Evolutionary conservation across 106 monocot species (phyloP).

Genomic region (Apostasia ramifera): DNA sequence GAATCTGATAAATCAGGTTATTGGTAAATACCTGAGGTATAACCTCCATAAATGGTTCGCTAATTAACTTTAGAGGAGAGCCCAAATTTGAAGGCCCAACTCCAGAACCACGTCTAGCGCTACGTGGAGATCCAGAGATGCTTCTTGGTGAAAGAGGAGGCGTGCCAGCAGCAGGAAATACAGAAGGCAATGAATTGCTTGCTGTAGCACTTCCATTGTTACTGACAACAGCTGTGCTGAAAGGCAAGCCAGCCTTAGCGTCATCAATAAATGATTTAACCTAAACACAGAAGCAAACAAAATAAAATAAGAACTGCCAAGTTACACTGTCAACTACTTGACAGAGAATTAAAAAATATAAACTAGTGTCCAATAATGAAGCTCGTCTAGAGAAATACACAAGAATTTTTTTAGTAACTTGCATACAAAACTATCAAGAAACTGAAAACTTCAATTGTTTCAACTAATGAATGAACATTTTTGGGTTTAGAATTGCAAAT

Average conservation of each 20-base stretch:
- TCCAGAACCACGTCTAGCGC: conserved; percentile 36
- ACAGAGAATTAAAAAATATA: too few species aligned
- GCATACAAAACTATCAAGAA: too few species aligned
- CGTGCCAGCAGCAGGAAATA: conserved; percentile 86
- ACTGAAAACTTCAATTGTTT: too few species aligned
- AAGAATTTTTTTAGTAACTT: too few species aligned
- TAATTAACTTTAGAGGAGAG: conserved; percentile 75
- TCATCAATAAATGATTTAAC: conserved; percentile 80
- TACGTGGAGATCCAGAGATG: conserved; percentile 74
- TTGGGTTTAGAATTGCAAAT: too few species aligned
- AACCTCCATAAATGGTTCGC: conserved; percentile 63
- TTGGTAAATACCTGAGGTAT: conserved; percentile 71
- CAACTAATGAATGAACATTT: too few species aligned
- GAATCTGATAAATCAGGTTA: neutral
- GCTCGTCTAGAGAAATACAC: too few species aligned
- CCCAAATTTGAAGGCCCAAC: conserved; percentile 53
- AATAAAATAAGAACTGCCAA: neutral
- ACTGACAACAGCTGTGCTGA: conserved; percentile 44
- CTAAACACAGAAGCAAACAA: conserved; percentile 18
- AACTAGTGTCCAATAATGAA: too few species aligned
- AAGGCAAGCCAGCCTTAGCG: conserved; percentile 58
- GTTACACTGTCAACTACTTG: too few species aligned
- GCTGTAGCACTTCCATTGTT: conserved; percentile 39
- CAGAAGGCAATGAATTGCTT: conserved; percentile 67
- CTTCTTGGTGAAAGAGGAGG: conserved; percentile 97